Conservation (phyloP, 768 basidiomycete species). For the Boletus barrowsii region DNA sequence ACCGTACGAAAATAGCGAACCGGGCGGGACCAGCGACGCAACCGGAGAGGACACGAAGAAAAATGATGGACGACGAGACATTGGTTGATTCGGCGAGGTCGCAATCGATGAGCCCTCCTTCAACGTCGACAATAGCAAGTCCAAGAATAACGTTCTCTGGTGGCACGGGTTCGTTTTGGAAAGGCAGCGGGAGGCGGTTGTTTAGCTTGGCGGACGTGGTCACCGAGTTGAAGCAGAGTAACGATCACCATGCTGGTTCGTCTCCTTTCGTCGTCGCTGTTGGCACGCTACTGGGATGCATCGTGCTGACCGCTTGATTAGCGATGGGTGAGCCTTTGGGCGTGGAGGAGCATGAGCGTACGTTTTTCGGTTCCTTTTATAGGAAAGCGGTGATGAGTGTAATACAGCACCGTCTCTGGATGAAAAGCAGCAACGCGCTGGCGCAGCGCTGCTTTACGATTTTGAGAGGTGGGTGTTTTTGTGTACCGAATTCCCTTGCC, state of each 20-base stretch:
- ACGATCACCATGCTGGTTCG: conserved; percentile 31
- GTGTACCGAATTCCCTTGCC: background rate
- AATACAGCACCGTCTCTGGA: conserved; percentile 38
- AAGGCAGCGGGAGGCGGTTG: conserved; percentile 36
- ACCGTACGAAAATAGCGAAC: background rate
- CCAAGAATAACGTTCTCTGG: conserved; percentile 6
- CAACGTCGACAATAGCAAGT: conserved; percentile 15
- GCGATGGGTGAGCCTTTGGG: conserved; percentile 30
- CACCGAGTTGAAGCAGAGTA: conserved; percentile 40
- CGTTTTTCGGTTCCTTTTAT: background rate
- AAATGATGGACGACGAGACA: conserved; percentile 27
- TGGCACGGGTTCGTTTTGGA: background rate
- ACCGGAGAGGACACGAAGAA: background rate
- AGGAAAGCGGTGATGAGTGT: background rate
- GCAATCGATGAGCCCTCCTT: conserved; percentile 17
- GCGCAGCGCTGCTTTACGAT: conserved; percentile 41
- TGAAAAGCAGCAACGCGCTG: conserved; percentile 46
- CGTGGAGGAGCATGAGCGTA: conserved; percentile 41
- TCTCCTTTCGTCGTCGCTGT: background rate
- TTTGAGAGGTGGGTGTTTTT: conserved; percentile 40
- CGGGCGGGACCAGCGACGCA: background rate
- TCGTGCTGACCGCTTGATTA: conserved; percentile 2
- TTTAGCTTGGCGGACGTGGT: conserved; percentile 44
- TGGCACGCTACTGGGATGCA: background rate
- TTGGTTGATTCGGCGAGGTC: conserved; percentile 20